Evolutionary conservation across 169 alveolate genomes (phyloP).

Genomic region (Miamiensis avidus): DNA sequence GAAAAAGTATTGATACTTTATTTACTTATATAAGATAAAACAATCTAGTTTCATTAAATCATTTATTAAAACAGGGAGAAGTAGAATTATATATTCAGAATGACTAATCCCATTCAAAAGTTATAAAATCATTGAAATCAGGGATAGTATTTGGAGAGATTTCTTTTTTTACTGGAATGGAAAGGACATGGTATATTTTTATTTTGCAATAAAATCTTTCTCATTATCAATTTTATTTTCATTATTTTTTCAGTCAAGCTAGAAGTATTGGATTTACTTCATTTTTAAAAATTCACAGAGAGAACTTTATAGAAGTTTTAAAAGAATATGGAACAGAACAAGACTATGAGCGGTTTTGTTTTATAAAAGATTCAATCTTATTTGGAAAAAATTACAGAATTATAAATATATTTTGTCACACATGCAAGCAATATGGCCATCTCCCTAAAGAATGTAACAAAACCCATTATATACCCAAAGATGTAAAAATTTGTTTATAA

Average conservation of each 20-base stretch:
- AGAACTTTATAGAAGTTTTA: too few species aligned
- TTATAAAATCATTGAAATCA: too few species aligned
- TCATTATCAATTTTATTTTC: too few species aligned
- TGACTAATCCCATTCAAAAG: too few species aligned
- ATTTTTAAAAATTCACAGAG: not conserved
- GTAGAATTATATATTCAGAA: not conserved
- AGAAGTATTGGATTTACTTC: not conserved
- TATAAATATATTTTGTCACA: not conserved
- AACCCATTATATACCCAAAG: not conserved
- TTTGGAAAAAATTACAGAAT: not conserved
- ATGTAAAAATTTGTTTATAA: not conserved
- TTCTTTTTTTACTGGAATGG: not conserved
- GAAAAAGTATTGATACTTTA: not conserved
- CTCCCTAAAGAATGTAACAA: not conserved
- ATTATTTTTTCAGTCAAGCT: too few species aligned
- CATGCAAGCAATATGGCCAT: not conserved
- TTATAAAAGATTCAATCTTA: not conserved
- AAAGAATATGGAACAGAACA: not conserved
- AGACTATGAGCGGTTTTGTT: not conserved
- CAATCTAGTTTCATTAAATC: not conserved
- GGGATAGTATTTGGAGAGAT: not conserved
- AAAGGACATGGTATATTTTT: too few species aligned
- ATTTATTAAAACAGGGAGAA: not conserved
- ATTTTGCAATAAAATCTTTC: too few species aligned
- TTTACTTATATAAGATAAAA: too few species aligned